phyloP scores from a whole-genome alignment of 1,139 yeast genomes.

The Pichia sp. region DNA sequence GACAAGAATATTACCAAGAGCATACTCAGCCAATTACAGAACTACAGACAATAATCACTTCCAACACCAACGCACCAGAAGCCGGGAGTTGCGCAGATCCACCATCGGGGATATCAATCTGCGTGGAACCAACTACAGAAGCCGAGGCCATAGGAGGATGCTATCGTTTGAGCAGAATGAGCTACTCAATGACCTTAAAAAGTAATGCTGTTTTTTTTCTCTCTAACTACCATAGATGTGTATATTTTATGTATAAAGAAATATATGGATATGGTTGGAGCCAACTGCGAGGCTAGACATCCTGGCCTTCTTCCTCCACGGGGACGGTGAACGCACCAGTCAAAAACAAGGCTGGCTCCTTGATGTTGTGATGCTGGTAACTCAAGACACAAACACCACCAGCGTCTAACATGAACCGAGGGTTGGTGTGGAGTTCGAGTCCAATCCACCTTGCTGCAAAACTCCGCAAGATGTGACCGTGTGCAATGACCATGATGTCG shows the following conservation, averaged over 20 bases:
- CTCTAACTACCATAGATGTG: no score
- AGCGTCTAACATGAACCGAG: constrained; percentile 81
- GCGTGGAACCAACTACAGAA: neutral
- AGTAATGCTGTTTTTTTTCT: constrained; percentile 4
- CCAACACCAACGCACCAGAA: constrained; percentile 2
- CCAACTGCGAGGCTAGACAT: constrained; percentile 18
- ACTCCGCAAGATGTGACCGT: constrained; percentile 88
- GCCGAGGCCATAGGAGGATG: constrained; percentile 31
- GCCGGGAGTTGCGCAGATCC: constrained; percentile 1
- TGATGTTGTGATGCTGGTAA: constrained; percentile 77
- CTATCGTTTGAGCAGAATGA: constrained; percentile 49
- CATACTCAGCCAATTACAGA: constrained; percentile 2
- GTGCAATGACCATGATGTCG: constrained; percentile 82
- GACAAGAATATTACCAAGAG: constrained; percentile 5
- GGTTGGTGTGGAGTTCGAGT: constrained; percentile 55
- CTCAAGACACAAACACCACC: constrained; percentile 93
- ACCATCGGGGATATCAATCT: neutral
- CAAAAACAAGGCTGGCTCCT: constrained; percentile 80
- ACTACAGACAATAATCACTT: neutral
- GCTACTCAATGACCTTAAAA: constrained; percentile 40
- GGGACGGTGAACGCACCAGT: constrained; percentile 80
- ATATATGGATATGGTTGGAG: no score
- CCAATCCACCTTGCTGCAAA: constrained; percentile 86
- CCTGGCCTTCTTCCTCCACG: constrained; percentile 43
- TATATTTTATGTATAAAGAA: no score